These are phyloP conservation scores for Pistacia atlantica DNA, from an alignment of 345 rosid genomes.

Conservation along the genomic window DNA sequence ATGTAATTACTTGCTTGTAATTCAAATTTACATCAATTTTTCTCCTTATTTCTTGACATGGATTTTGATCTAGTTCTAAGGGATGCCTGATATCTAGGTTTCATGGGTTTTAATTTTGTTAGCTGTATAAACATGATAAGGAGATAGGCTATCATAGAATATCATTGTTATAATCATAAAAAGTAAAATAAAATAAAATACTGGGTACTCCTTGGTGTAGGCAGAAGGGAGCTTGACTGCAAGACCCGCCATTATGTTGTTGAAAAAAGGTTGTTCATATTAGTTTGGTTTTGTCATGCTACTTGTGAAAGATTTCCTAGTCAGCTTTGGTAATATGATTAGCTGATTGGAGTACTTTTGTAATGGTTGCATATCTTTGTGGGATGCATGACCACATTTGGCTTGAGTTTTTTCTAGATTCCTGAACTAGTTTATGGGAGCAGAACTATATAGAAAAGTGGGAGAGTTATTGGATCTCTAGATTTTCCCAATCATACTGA, in stretches of 20 bases:
- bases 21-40: background rate
- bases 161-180: background rate
- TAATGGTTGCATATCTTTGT: background rate
- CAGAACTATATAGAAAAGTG: background rate
- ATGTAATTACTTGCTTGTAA: background rate
- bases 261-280: background rate
- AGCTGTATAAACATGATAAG: background rate
- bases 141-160: background rate
- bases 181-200: background rate
- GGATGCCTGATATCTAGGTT: background rate
- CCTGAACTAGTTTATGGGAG: background rate
- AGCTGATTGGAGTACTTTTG: background rate
- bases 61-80: background rate
- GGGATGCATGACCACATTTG: background rate
- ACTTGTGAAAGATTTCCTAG: background rate
- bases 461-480: background rate
- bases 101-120: conserved; percentile 8
- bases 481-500: background rate
- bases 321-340: background rate
- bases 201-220: background rate
- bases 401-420: background rate
- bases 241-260: too few relatives aligned
- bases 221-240: too few relatives aligned
- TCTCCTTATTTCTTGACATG: background rate
- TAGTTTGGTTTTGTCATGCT: background rate